A percentile compares a stretch with the other conserved stretches of the same genome.
phyloP scores from a whole-genome alignment of 2,329 filamentous ascomycete species.

The Talaromyces sp. region DNA sequence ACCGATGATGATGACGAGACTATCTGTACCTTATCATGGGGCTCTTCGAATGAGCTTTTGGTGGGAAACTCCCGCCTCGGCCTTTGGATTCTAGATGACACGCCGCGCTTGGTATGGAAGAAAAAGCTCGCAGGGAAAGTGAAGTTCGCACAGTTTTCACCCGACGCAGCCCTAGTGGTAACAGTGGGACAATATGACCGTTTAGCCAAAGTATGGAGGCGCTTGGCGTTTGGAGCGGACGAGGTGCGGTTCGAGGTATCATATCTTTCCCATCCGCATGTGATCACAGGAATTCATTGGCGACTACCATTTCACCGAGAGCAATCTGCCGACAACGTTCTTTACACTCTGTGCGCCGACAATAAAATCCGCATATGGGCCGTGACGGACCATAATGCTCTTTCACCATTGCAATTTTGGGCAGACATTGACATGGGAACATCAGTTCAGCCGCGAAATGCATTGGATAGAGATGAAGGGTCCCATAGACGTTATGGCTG shows the following conservation, averaged over 20 bases:
- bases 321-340: conserved; percentile 78
- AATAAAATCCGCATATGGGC: conserved; percentile 82
- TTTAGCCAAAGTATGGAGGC: conserved; percentile 89
- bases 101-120: conserved; percentile 65
- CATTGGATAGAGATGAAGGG: conserved; percentile 42
- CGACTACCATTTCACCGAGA: conserved; percentile 74
- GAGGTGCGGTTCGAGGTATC: conserved; percentile 87
- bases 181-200: conserved; percentile 77
- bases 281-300: conserved; percentile 87
- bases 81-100: conserved; percentile 64
- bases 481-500: conserved; percentile 67
- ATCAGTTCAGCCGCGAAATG: conserved; percentile 64
- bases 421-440: conserved; percentile 74
- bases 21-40: conserved; percentile 77
- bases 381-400: conserved; percentile 69
- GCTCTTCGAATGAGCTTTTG: conserved; percentile 79
- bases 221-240: conserved; percentile 78
- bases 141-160: conserved; percentile 77
- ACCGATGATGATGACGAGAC: conserved; percentile 48
- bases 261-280: conserved; percentile 81
- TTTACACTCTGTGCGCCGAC: conserved; percentile 88
- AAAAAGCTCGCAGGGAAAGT: conserved; percentile 72
- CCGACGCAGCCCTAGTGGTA: conserved; percentile 84
- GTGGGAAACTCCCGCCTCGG: conserved; percentile 71
- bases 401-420: conserved; percentile 77